A percentile compares a stretch with the other conserved stretches of the same genome.
These are phyloP conservation scores for Symbiodinium natans DNA, from an alignment of 73 alveolate species.

Conservation along the genomic window DNA sequence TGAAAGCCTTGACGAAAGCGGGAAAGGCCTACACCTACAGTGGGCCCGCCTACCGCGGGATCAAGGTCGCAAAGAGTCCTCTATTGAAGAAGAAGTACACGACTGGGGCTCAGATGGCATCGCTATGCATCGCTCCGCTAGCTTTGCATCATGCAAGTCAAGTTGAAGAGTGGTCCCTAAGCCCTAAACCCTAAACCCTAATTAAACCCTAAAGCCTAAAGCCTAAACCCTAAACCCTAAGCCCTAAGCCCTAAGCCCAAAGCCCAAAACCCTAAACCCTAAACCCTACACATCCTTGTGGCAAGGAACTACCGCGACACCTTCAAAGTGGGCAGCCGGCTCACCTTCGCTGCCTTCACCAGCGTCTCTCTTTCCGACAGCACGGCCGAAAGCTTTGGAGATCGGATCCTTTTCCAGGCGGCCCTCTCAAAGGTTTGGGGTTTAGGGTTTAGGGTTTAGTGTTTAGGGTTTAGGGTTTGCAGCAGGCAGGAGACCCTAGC, in stretches of 20 bases:
- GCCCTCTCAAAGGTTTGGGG: not conserved
- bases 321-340: slow-evolving; percentile 87
- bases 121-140: not conserved
- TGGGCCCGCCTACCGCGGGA: slow-evolving; percentile 87
- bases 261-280: too few relatives aligned
- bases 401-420: slow-evolving; percentile 81
- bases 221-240: not conserved
- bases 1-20: slow-evolving; percentile 53
- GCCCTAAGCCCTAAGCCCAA: not conserved
- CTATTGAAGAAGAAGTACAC: slow-evolving; percentile 55
- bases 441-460: too few relatives aligned
- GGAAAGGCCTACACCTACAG: slow-evolving; percentile 84
- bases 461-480: too few relatives aligned
- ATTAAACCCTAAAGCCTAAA: too few relatives aligned
- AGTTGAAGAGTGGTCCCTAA: too few relatives aligned
- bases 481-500: too few relatives aligned
- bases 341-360: slow-evolving; percentile 85
- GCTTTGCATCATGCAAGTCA: too few relatives aligned
- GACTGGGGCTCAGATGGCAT: slow-evolving; percentile 5
- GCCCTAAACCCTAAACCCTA: too few relatives aligned
- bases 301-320: slow-evolving; percentile 58
- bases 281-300: too few relatives aligned
- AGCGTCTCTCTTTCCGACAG: slow-evolving; percentile 28
- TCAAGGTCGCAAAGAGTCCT: slow-evolving; percentile 50
- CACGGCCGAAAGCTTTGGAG: slow-evolving; percentile 87